A percentile compares a stretch with the other conserved stretches of the same genome.
Conservation (phyloP, 148 eudicot species). For the Rhododendron ferrugineum region DNA sequence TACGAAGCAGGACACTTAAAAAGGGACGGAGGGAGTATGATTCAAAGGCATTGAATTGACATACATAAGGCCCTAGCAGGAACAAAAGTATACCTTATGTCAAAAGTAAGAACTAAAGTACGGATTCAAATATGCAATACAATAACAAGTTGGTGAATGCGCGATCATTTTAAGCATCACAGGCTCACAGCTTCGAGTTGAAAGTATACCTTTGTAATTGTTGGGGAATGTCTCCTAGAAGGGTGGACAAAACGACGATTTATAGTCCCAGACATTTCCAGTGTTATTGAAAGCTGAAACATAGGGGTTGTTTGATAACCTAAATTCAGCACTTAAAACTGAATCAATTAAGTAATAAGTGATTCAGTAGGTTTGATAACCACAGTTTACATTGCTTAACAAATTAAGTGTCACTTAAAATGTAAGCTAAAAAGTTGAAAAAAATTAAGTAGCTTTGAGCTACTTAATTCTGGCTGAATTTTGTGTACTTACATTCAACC, state of each 20-base stretch:
- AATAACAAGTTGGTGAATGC: neutral
- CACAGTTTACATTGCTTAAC: too few species aligned
- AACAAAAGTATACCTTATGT: neutral
- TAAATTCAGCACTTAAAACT: too few species aligned
- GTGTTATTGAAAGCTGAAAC: slow-evolving; percentile 73
- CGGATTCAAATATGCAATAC: neutral
- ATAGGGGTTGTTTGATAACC: too few species aligned
- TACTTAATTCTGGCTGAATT: too few species aligned
- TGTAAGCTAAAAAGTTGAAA: too few species aligned
- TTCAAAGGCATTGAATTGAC: neutral
- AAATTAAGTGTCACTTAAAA: too few species aligned
- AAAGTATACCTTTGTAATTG: slow-evolving; percentile 70
- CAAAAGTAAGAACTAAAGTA: neutral
- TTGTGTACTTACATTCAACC: too few species aligned
- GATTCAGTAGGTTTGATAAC: too few species aligned
- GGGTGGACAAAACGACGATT: slow-evolving; percentile 74
- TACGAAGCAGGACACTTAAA: too few species aligned
- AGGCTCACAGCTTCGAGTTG: neutral
- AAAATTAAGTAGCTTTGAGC: too few species aligned
- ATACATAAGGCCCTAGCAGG: neutral
- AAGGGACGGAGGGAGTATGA: too few species aligned
- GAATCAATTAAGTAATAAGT: too few species aligned
- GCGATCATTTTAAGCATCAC: neutral
- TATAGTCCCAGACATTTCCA: slow-evolving; percentile 87
- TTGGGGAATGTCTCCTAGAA: slow-evolving; percentile 86